Evolutionary conservation across 345 rosid genomes (phyloP), one percentile per base, ranked within the genome.

Genomic region (Eucalyptus albens): DNA sequence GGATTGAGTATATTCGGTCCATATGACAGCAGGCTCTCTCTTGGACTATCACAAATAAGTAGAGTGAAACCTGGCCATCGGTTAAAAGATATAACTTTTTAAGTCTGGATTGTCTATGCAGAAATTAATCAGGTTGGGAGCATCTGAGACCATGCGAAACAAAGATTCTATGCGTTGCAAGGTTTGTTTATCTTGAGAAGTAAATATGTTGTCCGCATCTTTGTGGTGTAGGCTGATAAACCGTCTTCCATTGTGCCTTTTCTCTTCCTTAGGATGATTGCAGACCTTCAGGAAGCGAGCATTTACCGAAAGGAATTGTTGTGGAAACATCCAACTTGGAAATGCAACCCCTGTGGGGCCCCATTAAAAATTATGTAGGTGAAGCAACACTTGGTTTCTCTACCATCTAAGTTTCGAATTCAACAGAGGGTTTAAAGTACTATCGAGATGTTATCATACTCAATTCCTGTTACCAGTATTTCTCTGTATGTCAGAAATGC

Each of bases 281-380:
- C 91, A 92, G 91, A 88, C 92, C 89, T 59, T 87, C 87, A 60
- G 94, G 95, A 91, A 92, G 89, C 15, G 93, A 93, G 88, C 47
- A 89, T 16, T 91, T 93, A 33, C 95, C 95, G 3, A 89, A 86
- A 26, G 95, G 95, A 49, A 92, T 93, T 21, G 67, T 93, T 49
- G 88, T 88, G 3, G 55, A 91, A 88, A 92, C 90, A 77, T 90
- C 94, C 21, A 92, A 93, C 89, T 91, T 93, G 91, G 89, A 92
- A 86, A 93, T 93, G 95, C 92, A 92, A 67, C 95, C 94, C 56
- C 81, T 93, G 51, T 93, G 95, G 95, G 95, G 94, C 72, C 87
- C 87, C 62, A 88, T 89, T 27, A 59, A 87, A 86, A 91, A 91
- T 90, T 27, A 88, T 53, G 88, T 90, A 88, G 12, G 77, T 88